Evolutionary conservation across 2,329 filamentous ascomycete species (phyloP).

Genomic region (Ascomycota sp.): DNA sequence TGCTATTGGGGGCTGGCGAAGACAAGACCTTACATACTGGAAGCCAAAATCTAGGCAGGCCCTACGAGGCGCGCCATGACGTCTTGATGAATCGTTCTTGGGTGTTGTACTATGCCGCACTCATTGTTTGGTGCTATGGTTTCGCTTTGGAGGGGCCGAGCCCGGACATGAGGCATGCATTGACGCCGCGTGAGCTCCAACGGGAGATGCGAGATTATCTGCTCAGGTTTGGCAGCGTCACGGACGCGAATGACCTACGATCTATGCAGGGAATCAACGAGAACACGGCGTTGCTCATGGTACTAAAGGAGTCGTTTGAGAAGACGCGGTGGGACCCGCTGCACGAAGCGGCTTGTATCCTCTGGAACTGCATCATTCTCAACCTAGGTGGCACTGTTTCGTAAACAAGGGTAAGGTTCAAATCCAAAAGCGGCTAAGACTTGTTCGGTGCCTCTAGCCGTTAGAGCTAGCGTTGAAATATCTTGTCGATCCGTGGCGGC

Average conservation of each 20-base stretch:
- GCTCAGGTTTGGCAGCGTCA: conserved; percentile 44
- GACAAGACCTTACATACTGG: too few relatives aligned
- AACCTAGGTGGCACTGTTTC: conserved; percentile 11
- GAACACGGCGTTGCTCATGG: conserved; percentile 58
- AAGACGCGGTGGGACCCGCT: conserved; percentile 79
- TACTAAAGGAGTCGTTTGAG: conserved; percentile 61
- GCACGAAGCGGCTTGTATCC: conserved; percentile 59
- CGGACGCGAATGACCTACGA: conserved; percentile 56
- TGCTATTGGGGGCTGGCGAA: conserved; percentile 29
- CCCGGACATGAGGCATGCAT: conserved; percentile 25
- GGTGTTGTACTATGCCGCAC: conserved; percentile 79
- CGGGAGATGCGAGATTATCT: conserved; percentile 65
- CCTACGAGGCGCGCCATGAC: conserved; percentile 70
- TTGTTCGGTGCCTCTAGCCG: too few relatives aligned
- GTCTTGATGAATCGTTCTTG: conserved; percentile 78
- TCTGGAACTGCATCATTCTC: conserved; percentile 54
- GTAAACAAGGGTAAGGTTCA: conserved; percentile 1
- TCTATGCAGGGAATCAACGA: conserved; percentile 54
- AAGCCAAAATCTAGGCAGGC: conserved; percentile 13
- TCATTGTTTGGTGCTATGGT: conserved; percentile 90
- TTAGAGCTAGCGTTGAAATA: too few relatives aligned
- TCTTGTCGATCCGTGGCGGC: too few relatives aligned
- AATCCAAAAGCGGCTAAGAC: too few relatives aligned
- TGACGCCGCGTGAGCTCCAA: conserved; percentile 40
- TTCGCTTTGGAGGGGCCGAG: conserved; percentile 71